These are phyloP conservation scores for Exophiala aquamarina DNA, from an alignment of 2,329 filamentous ascomycete species.

Conservation along the genomic window DNA sequence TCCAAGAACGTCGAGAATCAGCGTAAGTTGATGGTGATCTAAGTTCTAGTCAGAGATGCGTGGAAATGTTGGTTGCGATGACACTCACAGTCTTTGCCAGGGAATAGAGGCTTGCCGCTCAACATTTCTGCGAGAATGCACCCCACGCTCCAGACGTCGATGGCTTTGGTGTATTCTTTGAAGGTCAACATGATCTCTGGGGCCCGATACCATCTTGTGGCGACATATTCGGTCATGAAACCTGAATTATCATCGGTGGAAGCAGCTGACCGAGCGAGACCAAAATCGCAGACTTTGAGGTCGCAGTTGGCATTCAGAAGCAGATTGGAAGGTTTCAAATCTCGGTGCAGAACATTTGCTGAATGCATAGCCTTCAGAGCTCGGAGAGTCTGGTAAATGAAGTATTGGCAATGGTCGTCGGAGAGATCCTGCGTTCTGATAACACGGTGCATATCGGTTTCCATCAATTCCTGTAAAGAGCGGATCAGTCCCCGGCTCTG, in stretches of 20 bases:
- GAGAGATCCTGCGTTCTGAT: slow-evolving; percentile 98
- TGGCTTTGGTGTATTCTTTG: slow-evolving; percentile 99
- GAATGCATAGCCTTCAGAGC: slow-evolving; percentile 99
- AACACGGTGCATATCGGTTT: slow-evolving; percentile 99
- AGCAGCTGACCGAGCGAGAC: slow-evolving; percentile 89
- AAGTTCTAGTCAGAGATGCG: slow-evolving; percentile 8
- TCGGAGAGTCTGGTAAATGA: slow-evolving; percentile 98
- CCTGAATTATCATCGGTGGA: slow-evolving; percentile 99
- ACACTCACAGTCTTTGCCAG: slow-evolving; percentile 90
- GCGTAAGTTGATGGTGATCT: slow-evolving; percentile 97
- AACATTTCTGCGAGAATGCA: slow-evolving; percentile 99
- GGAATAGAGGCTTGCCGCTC: slow-evolving; percentile 96
- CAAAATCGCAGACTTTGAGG: slow-evolving; percentile 98
- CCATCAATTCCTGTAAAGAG: slow-evolving; percentile 76
- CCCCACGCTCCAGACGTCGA: slow-evolving; percentile 98
- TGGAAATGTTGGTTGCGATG: slow-evolving; percentile 1
- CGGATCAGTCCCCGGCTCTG: background rate
- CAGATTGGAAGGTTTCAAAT: slow-evolving; percentile 95
- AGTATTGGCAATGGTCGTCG: slow-evolving; percentile 99
- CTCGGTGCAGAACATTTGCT: slow-evolving; percentile 94
- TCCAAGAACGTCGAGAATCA: slow-evolving; percentile 95
- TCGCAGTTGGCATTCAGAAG: slow-evolving; percentile 98
- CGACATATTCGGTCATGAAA: slow-evolving; percentile 99
- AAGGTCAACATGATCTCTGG: slow-evolving; percentile 99
- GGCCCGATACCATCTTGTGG: slow-evolving; percentile 96